Evolutionary conservation across 805 yeast species (phyloP), one percentile per base, ranked within the genome.

Genomic region (Hanseniaspora thailandica): DNA sequence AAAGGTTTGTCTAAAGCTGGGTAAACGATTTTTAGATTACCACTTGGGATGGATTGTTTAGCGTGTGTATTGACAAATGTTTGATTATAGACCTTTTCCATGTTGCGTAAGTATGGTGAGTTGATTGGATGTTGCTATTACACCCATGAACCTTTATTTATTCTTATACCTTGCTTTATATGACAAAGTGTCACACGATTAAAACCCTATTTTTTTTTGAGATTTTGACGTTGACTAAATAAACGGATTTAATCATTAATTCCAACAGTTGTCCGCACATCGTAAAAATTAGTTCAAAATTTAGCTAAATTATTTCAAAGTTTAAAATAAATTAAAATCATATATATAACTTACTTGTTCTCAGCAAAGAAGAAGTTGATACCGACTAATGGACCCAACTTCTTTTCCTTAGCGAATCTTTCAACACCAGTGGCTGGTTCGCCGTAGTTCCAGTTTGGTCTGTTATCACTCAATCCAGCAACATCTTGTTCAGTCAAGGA

Each of bases 301-400:
- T n/a, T n/a, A n/a, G n/a, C n/a, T n/a, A n/a, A n/a, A n/a, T n/a
- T n/a, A n/a, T n/a, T n/a, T n/a, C n/a, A n/a, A n/a, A 30, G 12
- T 5, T 15, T 38, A 38, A 19, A 38, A 19, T 17, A 19, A 5
- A 19, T 19, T 10, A 38, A 38, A 38, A 43, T 31, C 15, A 41
- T 4, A 33, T 40, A 47, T 41, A 47, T 54, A 54, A n/a, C 46
- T 31, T 57, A 57, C 36, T 63, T 62, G 49, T 77, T 72, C 70
- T 85, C 84, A n/a, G 95, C 93, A 61, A 74, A 77, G 71, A 86
- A 89, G 71, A 83, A 89, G 72, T 89, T 88, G 55, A 79, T 79
- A 13, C 86, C 88, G 56, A 82, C 74, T 50, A 87, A 80, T 5
- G 25, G 26, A 57, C 75, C 74, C 60, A 82, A 69, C n/a, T 40